These are phyloP conservation scores for Helianthus tuberosus DNA, from an alignment of 129 eudicot genomes.

Conservation along the genomic window DNA sequence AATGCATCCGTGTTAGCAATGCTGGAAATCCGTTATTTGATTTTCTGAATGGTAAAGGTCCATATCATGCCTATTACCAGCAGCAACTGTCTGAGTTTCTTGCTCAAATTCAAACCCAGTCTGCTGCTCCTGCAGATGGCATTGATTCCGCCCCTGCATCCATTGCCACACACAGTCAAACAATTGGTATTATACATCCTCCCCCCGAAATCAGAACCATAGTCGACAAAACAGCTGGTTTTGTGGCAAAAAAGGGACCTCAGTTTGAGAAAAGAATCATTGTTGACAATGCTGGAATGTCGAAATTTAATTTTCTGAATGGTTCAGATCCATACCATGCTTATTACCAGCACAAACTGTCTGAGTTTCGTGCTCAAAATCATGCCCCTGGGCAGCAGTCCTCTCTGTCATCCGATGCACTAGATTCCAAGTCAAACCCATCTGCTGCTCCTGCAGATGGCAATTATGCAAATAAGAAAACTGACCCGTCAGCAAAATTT, in stretches of 20 bases:
- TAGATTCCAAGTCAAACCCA: no score
- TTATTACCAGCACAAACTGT: constrained; percentile 77
- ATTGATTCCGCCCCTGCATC: constrained; percentile 6
- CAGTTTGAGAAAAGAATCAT: constrained; percentile 78
- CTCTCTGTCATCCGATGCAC: no score
- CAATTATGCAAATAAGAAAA: no score
- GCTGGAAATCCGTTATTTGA: constrained; percentile 82
- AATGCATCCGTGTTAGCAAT: constrained; percentile 62
- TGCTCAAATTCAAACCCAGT: constrained; percentile 44
- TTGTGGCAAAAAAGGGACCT: constrained; percentile 88
- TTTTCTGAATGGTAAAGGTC: constrained; percentile 70
- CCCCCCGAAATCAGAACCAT: constrained; percentile 83
- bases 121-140: constrained; percentile 41
- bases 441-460: no score
- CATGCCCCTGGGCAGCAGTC: no score
- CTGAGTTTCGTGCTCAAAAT: constrained; percentile 65
- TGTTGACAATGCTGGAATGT: constrained; percentile 67
- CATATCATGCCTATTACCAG: constrained; percentile 89
- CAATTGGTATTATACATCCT: constrained; percentile 85
- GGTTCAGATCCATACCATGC: constrained; percentile 87
- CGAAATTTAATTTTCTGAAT: constrained; percentile 71
- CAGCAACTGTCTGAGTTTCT: constrained; percentile 74
- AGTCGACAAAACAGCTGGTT: constrained; percentile 78
- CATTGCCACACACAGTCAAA: constrained; percentile 57
- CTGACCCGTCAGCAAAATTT: no score